phyloP scores from a whole-genome alignment of 345 rosid genomes.

The Boechera divaricarpa region DNA sequence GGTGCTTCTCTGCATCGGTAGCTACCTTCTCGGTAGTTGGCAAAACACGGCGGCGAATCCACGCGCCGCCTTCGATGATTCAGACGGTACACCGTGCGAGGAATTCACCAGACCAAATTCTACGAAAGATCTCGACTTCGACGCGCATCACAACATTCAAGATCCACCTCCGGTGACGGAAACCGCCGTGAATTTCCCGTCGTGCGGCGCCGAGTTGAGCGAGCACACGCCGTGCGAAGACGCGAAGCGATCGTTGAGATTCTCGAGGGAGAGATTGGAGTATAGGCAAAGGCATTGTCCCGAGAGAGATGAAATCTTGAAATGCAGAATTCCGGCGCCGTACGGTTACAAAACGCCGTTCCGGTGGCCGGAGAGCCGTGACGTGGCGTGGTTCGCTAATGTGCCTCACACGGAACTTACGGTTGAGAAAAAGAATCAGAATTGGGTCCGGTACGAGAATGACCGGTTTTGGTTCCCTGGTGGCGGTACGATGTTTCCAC shows the following conservation, averaged over 20 bases:
- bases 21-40: conserved; percentile 63
- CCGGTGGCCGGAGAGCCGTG: conserved; percentile 88
- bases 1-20: conserved; percentile 55
- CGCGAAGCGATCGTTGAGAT: conserved; percentile 60
- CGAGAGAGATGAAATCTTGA: conserved; percentile 51
- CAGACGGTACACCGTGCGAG: conserved; percentile 20
- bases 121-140: conserved; percentile 61
- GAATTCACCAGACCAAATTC: conserved; percentile 6
- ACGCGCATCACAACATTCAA: conserved; percentile 56
- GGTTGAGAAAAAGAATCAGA: conserved; percentile 88
- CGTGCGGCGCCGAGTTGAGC: conserved; percentile 53
- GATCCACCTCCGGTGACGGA: conserved; percentile 53
- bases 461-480: conserved; percentile 87
- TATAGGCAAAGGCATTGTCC: conserved; percentile 81
- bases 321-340: conserved; percentile 83
- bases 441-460: conserved; percentile 76
- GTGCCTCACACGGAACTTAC: conserved; percentile 89
- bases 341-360: conserved; percentile 77
- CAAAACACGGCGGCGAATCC: conserved; percentile 45
- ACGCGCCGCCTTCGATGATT: conserved; percentile 37
- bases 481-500: conserved; percentile 96
- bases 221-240: conserved; percentile 93
- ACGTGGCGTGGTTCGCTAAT: conserved; percentile 84
- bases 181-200: conserved; percentile 56
- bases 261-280: conserved; percentile 55